Evolutionary conservation across 331 rosid genomes (phyloP).

Genomic region (Pyracantha coccinea): DNA sequence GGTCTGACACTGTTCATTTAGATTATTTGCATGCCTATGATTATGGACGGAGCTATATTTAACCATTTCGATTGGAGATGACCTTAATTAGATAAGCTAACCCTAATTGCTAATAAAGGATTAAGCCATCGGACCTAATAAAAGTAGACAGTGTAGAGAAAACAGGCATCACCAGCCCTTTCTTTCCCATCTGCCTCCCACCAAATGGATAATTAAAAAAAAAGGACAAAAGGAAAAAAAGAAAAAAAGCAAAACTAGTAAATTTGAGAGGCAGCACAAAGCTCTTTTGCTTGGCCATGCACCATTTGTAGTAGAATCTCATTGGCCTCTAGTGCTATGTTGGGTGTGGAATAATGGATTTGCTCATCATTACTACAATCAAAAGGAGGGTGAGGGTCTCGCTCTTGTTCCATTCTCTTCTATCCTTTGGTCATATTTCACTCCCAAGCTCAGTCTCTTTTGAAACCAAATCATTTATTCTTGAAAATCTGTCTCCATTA

Average conservation of each 20-base stretch:
- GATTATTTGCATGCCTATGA: too few relatives aligned
- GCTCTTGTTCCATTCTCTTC: slow-evolving; percentile 23
- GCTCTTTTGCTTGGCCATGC: slow-evolving; percentile 28
- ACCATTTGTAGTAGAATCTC: slow-evolving; percentile 20
- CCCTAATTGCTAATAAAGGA: too few relatives aligned
- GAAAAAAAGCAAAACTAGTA: slow-evolving; percentile 23
- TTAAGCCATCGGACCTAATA: too few relatives aligned
- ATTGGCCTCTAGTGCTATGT: slow-evolving; percentile 30
- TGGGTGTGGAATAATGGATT: slow-evolving; percentile 17
- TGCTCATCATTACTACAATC: slow-evolving; percentile 63
- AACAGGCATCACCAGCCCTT: slow-evolving; percentile 6
- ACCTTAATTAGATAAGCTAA: too few relatives aligned
- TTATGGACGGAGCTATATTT: too few relatives aligned
- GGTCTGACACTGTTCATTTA: too few relatives aligned
- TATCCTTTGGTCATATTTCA: slow-evolving; percentile 24
- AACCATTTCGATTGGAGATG: fast-evolving
- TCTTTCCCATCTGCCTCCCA: slow-evolving; percentile 23
- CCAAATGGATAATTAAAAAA: slow-evolving; percentile 29
- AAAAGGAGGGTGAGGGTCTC: slow-evolving; percentile 29
- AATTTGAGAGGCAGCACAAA: slow-evolving; percentile 16
- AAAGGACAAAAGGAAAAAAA: neutral
- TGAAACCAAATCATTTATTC: slow-evolving; percentile 47
- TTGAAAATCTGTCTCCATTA: slow-evolving; percentile 81
- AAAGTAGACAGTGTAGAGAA: neutral
- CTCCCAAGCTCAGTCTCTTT: slow-evolving; percentile 32